Percentiles rank a stretch among this genome's conserved stretches.
Conservation (phyloP, 345 rosid species). For the Brassica nigra region DNA sequence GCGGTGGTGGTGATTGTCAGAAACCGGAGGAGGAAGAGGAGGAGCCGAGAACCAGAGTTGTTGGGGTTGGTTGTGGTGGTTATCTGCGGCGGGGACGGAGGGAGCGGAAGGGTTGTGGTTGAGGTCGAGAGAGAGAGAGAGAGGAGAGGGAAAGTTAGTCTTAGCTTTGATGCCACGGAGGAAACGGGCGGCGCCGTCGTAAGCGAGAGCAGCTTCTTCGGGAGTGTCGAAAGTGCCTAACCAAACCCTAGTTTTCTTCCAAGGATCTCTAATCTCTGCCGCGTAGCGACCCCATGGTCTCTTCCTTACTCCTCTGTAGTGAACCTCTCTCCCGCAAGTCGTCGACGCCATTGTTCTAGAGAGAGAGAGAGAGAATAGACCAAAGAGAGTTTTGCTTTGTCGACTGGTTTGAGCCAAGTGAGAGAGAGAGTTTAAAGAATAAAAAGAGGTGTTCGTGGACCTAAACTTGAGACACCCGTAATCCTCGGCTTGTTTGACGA, state of each 20-base stretch:
- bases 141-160: constrained; percentile 83
- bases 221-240: constrained; percentile 96
- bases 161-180: constrained; percentile 92
- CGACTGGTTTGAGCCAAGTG: constrained; percentile 34
- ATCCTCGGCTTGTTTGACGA: constrained; percentile 34
- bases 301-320: constrained; percentile 93
- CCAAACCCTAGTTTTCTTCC: constrained; percentile 97
- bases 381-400: constrained; percentile 23
- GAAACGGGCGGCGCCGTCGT: constrained; percentile 87
- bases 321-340: constrained; percentile 57
- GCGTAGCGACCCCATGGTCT: constrained; percentile 99
- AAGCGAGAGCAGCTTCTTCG: constrained; percentile 94
- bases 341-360: constrained; percentile 54
- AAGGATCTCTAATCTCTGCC: constrained; percentile 94
- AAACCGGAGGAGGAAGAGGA: constrained; percentile 23
- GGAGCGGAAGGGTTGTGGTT: constrained; percentile 46
- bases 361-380: constrained; percentile 11
- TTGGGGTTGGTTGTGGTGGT: constrained; percentile 8
- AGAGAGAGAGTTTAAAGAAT: constrained; percentile 14
- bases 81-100: constrained; percentile 24
- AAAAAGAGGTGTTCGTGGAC: neutral
- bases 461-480: constrained; percentile 36
- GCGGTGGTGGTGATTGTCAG: constrained; percentile 16
- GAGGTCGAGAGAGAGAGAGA: constrained; percentile 64
- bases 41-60: constrained; percentile 44